Percentiles rank a stretch among this genome's conserved stretches.
Evolutionary conservation across 139 green algal species (phyloP).

Genomic region (Closterium sp.): DNA sequence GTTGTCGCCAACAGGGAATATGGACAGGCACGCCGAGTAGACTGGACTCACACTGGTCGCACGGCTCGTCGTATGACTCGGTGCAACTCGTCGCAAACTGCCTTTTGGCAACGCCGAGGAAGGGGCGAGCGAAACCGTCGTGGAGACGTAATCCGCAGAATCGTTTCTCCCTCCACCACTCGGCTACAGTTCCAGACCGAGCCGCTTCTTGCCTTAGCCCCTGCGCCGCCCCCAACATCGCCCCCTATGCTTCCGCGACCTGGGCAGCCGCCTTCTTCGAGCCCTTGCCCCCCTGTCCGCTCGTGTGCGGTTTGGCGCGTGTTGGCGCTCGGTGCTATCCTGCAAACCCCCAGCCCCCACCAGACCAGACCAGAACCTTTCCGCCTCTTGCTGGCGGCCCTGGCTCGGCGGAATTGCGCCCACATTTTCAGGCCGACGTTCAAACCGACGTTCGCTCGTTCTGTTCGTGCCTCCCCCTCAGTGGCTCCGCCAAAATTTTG

Average conservation of each 20-base stretch:
- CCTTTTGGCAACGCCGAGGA: neutral
- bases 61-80: neutral
- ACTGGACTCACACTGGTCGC: no score
- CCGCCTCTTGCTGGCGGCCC: no score
- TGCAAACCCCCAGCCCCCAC: neutral
- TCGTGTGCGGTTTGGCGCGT: neutral
- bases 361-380: neutral
- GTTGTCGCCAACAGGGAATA: no score
- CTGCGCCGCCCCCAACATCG: neutral
- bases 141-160: neutral
- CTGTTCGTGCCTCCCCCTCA: neutral
- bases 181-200: neutral
- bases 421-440: neutral
- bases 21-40: no score
- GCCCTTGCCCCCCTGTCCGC: neutral
- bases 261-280: neutral
- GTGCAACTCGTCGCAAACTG: neutral
- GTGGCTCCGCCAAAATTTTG: neutral
- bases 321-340: neutral
- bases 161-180: neutral
- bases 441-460: neutral
- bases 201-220: neutral
- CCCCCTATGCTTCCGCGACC: neutral
- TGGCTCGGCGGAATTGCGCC: neutral
- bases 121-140: neutral